These are phyloP conservation scores for Desmodesmus armatus DNA, from an alignment of 139 green algal species.

Conservation along the genomic window DNA sequence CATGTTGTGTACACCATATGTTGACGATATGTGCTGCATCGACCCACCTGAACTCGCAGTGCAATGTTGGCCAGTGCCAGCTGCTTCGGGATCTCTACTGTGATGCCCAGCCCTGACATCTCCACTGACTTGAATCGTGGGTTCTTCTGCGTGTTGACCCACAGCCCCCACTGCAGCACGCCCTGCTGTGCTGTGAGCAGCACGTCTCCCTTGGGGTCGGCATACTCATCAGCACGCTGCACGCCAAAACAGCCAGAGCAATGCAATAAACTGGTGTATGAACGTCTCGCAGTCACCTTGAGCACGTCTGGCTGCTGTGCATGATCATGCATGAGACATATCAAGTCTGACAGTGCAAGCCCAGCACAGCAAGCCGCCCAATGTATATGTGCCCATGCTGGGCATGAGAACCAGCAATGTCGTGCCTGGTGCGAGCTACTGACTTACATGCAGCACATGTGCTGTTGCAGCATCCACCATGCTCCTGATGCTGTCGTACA, in stretches of 20 bases:
- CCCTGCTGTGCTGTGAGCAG: constrained; percentile 42
- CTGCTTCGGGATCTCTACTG: constrained; percentile 67
- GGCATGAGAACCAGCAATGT: background rate
- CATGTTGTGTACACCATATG: background rate
- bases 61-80: constrained; percentile 67
- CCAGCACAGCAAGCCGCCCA: background rate
- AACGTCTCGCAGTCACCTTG: no score
- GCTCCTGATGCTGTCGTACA: background rate
- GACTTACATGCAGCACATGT: background rate
- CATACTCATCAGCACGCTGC: constrained; percentile 46
- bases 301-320: no score
- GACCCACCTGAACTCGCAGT: constrained; percentile 56
- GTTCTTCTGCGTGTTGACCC: constrained; percentile 74
- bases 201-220: constrained; percentile 54
- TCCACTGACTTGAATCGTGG: constrained; percentile 55
- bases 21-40: no score
- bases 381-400: background rate
- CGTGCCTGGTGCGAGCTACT: background rate
- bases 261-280: background rate
- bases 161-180: constrained; percentile 58
- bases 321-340: background rate
- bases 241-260: background rate
- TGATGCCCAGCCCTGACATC: constrained; percentile 49
- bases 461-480: constrained; percentile 26
- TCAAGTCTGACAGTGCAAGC: background rate